A percentile compares a stretch with the other conserved stretches of the same genome.
These are phyloP conservation scores for Kazachstania sp. DNA, from an alignment of 1,139 yeast species.

Conservation along the genomic window DNA sequence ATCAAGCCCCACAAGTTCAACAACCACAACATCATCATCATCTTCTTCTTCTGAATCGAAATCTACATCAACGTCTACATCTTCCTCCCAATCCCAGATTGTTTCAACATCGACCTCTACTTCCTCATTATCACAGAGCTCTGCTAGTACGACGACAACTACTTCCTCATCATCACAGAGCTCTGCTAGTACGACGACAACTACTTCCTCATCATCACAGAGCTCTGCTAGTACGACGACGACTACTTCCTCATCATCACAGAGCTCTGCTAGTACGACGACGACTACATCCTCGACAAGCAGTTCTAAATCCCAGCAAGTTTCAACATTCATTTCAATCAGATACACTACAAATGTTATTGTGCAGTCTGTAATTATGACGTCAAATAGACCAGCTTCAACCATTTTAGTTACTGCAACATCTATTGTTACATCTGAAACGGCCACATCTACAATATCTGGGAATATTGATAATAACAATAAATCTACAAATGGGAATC, in stretches of 20 bases:
- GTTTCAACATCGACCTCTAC: background rate
- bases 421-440: slow-evolving; percentile 10
- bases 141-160: background rate
- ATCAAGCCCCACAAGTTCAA: background rate
- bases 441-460: slow-evolving; percentile 6
- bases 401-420: slow-evolving; percentile 18
- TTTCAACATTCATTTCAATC: slow-evolving; percentile 5
- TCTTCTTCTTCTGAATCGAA: background rate
- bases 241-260: background rate
- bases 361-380: slow-evolving; percentile 9
- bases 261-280: slow-evolving; percentile 6
- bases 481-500: slow-evolving; percentile 10
- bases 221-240: background rate
- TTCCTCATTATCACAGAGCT: background rate
- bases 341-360: slow-evolving; percentile 12
- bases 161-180: background rate
- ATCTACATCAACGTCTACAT: slow-evolving; percentile 1
- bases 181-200: slow-evolving; percentile 9
- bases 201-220: slow-evolving; percentile 4
- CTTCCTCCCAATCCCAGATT: slow-evolving; percentile 6
- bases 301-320: slow-evolving; percentile 17
- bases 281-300: slow-evolving; percentile 9
- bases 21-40: too few species aligned
- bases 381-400: slow-evolving; percentile 6
- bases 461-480: slow-evolving; percentile 6